phyloP scores from a whole-genome alignment of 192 early-diverging fungal genomes.

The Coemansia umbellata region DNA sequence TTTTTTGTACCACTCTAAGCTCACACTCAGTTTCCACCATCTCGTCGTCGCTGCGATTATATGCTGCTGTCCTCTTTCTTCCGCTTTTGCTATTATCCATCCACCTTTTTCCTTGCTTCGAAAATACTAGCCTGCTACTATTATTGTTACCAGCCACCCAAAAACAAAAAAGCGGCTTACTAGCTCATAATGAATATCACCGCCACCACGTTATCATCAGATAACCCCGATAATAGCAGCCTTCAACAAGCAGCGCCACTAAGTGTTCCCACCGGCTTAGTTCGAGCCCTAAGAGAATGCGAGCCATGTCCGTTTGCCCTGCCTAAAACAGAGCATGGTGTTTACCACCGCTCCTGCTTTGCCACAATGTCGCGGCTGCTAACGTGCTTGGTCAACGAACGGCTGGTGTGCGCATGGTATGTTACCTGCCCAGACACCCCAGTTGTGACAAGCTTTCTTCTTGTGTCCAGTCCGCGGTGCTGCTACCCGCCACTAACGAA shows the following conservation, averaged over 20 bases:
- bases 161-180: too few relatives aligned
- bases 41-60: too few relatives aligned
- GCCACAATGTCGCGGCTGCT: constrained; percentile 57
- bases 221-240: not conserved
- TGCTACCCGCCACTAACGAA: constrained; percentile 17
- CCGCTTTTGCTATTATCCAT: not conserved
- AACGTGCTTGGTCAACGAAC: constrained; percentile 57
- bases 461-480: not conserved
- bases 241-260: not conserved
- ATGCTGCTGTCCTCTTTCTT: not conserved
- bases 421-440: constrained; percentile 20
- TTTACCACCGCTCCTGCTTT: constrained; percentile 35
- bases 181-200: too few relatives aligned
- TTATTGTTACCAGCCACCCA: too few relatives aligned
- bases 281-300: not conserved
- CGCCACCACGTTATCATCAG: not conserved
- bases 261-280: not conserved
- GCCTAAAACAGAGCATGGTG: constrained; percentile 17
- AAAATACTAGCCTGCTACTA: too few relatives aligned
- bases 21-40: too few relatives aligned
- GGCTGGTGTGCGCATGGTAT: constrained; percentile 48
- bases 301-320: constrained; percentile 8
- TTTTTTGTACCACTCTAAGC: too few relatives aligned
- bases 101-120: not conserved
- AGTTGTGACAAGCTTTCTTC: constrained; percentile 7